Evolutionary conservation across 1,284 basidiomycete species (phyloP), one percentile per base, ranked within the genome.

Genomic region (Fereydounia khargensis): DNA sequence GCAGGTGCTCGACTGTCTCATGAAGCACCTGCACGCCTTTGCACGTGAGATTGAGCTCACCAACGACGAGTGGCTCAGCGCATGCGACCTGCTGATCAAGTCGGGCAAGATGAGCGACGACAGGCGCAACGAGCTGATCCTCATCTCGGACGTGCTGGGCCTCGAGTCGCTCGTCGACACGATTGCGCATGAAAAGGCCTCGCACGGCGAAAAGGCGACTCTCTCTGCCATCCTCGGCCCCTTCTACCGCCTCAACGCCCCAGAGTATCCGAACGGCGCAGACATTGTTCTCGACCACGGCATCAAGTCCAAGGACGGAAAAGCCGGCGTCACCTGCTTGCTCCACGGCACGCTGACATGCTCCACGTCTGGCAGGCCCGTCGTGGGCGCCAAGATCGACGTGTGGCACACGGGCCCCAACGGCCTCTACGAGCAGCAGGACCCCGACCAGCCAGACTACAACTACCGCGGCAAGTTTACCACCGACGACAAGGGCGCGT

Each of bases 371-470:
- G 77, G 77, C 25, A 61, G 68, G 47, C 77, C 77, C 3, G 47
- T 78, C 7, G 57, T 57, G 1, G 66, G 69, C 24, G 77, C 76
- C 4, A 35, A 58, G 20, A 66, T 78, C 22, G 77, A 78, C 47
- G 56, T 77, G 28, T 78, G 77, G 77, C 76, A 78, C 58, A 74
- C 58, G 28, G 69, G 65, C 3, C 75, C 76, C 14, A 76, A 78
- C 46, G 77, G 77, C 1, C 60, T 76, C 9, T 78, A 78, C 64
- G 77, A 78, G 52, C 65, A 76, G 16, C 77, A 78, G 53, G 67
- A 68, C 16, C 69, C 70, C 7, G 48, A 70, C 4, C 75, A 77
- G 61, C 74, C 77, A 6, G 73, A 77, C 28, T 68, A 62, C 45
- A 65, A 75, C 52, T 71, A 72, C 45, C 53, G 68, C 27, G 74